Conservation (phyloP, 192 early-diverging fungal species). For the Umbelopsis sp. region DNA sequence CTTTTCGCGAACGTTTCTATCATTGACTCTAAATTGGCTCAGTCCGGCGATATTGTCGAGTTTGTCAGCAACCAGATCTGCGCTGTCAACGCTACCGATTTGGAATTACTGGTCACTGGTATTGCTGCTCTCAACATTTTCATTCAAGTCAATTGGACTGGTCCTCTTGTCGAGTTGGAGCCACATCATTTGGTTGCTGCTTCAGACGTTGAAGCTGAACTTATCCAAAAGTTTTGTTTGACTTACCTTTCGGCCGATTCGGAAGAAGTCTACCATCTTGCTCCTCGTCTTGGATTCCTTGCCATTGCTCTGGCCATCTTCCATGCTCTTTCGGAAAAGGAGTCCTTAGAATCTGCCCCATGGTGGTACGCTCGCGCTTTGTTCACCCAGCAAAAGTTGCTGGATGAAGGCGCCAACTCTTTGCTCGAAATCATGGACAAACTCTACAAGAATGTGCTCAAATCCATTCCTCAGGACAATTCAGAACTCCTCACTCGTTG, state of each 20-base stretch:
- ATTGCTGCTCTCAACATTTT: constrained; percentile 79
- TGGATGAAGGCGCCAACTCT: constrained; percentile 62
- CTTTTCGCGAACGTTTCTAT: neutral
- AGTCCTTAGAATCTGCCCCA: constrained; percentile 41
- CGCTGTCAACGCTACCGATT: neutral
- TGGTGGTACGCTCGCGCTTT: constrained; percentile 81
- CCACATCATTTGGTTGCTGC: constrained; percentile 60
- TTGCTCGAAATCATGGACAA: constrained; percentile 48
- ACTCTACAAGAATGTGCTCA: constrained; percentile 21
- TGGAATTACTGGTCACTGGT: constrained; percentile 58
- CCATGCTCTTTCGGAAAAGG: constrained; percentile 49
- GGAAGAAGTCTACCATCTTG: constrained; percentile 84
- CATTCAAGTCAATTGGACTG: constrained; percentile 88
- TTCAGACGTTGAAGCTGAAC: constrained; percentile 26
- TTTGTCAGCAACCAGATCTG: constrained; percentile 13
- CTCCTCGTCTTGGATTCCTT: constrained; percentile 69
- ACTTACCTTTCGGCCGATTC: constrained; percentile 69
- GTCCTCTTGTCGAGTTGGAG: constrained; percentile 69
- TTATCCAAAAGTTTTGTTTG: constrained; percentile 50
- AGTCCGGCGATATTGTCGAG: constrained; percentile 1
- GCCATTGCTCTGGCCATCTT: constrained; percentile 67
- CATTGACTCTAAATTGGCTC: neutral
- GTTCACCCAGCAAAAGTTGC: constrained; percentile 74
- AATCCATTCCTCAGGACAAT: constrained; percentile 32
- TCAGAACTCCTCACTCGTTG: constrained; percentile 57